Evolutionary conservation across 352 stramenopile species (phyloP), one percentile per base, ranked within the genome.

Genomic region (Globisporangium splendens): DNA sequence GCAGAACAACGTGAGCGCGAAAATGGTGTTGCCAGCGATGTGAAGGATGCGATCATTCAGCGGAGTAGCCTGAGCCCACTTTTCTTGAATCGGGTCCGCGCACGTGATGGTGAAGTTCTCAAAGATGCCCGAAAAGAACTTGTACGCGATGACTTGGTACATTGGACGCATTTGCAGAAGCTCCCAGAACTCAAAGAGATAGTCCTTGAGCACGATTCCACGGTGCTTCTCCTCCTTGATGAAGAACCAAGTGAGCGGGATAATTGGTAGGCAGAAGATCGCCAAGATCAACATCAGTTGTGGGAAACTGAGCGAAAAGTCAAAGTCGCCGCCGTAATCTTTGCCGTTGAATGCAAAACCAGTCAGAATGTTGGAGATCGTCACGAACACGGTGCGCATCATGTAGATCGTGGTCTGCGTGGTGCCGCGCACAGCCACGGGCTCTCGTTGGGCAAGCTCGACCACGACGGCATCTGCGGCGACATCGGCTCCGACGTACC

Each of bases 131-230:
- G 28, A 35, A 10, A 35, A 35, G 28, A 35, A 35, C 41, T 72
- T 73, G 65, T 75, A 77, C 17, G 66, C 66, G 35, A 77, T 72
- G 48, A 77, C 63, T 50, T 77, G 69, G 65, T 77, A 80, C 62
- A 86, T 55, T 11, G 70, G 66, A 22, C 68, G 67, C 15, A 52
- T 64, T 63, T 84, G 65, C 10, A 85, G 17, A 73, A 69, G 55
- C 52, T 69, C 47, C 63, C 70, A 83, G 12, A 83, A 61, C 6
- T 59, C 56, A 33, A 46, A 59, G 5, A 83, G 68, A 60, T 83
- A 83, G 47, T 72, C 42, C 1, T 31, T 46, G 28, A 35, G 28
- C 28, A 35, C 5, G 28, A 35, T 35, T 11, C 28, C 28, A 35
- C 28, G 28, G 28, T 35, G 28, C 28, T 35, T 35, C 28, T 35